A percentile compares a stretch with the other conserved stretches of the same genome.
phyloP scores from a whole-genome alignment of 441 rosid genomes.

The Lepidium campestre region DNA sequence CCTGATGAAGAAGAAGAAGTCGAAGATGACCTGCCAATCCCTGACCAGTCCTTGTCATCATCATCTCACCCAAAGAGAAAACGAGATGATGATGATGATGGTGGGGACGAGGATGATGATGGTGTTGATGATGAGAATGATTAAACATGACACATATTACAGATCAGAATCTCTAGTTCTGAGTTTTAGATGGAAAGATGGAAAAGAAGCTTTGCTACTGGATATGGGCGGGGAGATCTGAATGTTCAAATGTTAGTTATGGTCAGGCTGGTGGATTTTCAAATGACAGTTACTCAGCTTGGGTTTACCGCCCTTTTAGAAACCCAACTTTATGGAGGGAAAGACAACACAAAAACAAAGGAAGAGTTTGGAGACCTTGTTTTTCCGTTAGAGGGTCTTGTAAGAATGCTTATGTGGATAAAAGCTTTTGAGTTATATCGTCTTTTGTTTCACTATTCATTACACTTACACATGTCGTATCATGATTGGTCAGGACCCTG shows the following conservation, averaged over 20 bases:
- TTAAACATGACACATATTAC: not conserved
- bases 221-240: not conserved
- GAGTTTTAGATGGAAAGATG: not conserved
- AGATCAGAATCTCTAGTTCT: conserved; percentile 2
- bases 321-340: conserved; percentile 20
- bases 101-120: conserved; percentile 9
- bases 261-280: conserved; percentile 23
- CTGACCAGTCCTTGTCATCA: conserved; percentile 34
- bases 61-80: conserved; percentile 49
- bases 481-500: not conserved
- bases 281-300: conserved; percentile 21
- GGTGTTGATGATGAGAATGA: conserved; percentile 29
- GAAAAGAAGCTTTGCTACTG: not conserved
- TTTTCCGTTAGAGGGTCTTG: conserved; percentile 25
- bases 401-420: conserved; percentile 31
- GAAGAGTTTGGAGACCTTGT: conserved; percentile 22
- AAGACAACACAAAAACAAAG: conserved; percentile 24
- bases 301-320: conserved; percentile 17
- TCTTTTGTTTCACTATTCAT: not conserved
- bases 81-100: conserved; percentile 33
- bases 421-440: conserved; percentile 20
- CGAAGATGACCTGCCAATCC: conserved; percentile 40
- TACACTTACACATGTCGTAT: conserved; percentile 13
- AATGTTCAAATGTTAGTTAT: conserved; percentile 25
- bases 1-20: conserved; percentile 50